phyloP scores from a whole-genome alignment of 768 basidiomycete genomes.

The Russula brevipes region DNA sequence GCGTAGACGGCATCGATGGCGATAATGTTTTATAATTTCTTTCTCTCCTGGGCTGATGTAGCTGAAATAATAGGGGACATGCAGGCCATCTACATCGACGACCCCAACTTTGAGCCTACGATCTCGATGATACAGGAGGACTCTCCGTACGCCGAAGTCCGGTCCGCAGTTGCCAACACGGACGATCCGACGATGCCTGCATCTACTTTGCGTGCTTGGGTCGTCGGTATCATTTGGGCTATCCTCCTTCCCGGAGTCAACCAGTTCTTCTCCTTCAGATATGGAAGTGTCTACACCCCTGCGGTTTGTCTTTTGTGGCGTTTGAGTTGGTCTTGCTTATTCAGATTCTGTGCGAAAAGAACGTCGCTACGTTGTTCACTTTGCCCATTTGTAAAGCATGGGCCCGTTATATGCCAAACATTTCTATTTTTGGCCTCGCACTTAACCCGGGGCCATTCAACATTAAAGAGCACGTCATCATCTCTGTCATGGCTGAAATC shows the following conservation, averaged over 20 bases:
- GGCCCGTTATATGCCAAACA: slow-evolving; percentile 49
- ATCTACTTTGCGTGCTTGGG: slow-evolving; percentile 37
- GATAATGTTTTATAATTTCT: not conserved
- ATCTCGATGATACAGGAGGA: slow-evolving; percentile 37
- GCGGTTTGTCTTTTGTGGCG: slow-evolving; percentile 23
- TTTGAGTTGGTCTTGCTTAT: not conserved
- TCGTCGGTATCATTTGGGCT: slow-evolving; percentile 42
- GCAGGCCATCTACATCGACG: slow-evolving; percentile 28
- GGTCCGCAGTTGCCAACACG: slow-evolving; percentile 46
- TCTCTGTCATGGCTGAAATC: slow-evolving; percentile 41
- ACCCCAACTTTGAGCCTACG: slow-evolving; percentile 35
- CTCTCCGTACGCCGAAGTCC: slow-evolving; percentile 51
- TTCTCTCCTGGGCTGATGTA: not conserved
- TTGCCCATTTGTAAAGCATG: slow-evolving; percentile 61
- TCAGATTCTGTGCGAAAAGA: slow-evolving; percentile 22
- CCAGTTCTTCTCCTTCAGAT: slow-evolving; percentile 74
- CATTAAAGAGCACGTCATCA: slow-evolving; percentile 66
- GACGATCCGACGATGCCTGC: slow-evolving; percentile 42
- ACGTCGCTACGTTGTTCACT: slow-evolving; percentile 64
- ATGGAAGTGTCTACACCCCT: slow-evolving; percentile 41
- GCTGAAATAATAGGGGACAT: not conserved
- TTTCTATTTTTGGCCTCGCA: slow-evolving; percentile 46
- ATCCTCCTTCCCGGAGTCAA: slow-evolving; percentile 67
- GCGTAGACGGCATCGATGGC: too few relatives aligned
- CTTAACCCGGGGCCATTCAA: slow-evolving; percentile 68